Evolutionary conservation across 2,329 filamentous ascomycete species (phyloP), one percentile per base, ranked within the genome.

Genomic region (Cylindrodendrum hubeiense): DNA sequence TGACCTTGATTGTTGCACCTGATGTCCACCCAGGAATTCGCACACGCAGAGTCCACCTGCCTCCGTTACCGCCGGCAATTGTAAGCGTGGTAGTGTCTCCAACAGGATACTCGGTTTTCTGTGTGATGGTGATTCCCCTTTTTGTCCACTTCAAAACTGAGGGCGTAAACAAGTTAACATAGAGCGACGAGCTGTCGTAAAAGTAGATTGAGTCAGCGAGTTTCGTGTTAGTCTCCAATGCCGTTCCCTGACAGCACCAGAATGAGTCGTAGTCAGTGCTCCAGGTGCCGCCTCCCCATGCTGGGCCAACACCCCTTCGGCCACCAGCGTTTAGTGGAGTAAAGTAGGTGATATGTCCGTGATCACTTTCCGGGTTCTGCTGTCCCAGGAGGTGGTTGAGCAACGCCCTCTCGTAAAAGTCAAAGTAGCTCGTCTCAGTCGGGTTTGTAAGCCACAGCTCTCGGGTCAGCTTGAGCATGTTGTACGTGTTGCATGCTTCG

Each of bases 381-480:
- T 81, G 79, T 4, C 84, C 85, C 3, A 87, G 78, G 5, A 87
- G 71, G 63, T 87, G 85, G 67, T 87, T 87, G 58, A 86, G 72
- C 15, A 86, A 68, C 0, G 83, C 82, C 3, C 78, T 78, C 75
- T 87, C 85, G 70, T 87, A 87, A 68, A 80, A 87, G 74, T 87
- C 85, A 66, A 87, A 86, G 72, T 86, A 86, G 2, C 57, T 66
- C 1, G 76, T 73, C 19, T 75, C 76, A 1, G 67, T 74, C 0
- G 84, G 83, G 28, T 84, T 77, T 33, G 81, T 73, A 2, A 79
- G 74, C 81, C 82, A 87, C 5, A 87, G 78, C 59, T 87, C 84
- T 1, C 84, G 79, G 0, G 85, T 86, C 37, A 87, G 74, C 70
- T 87, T 87, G 49, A 87, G 82, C 85, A 87, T 87, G 68, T 87